A percentile compares a stretch with the other conserved stretches of the same genome.
Conservation (phyloP, 2,329 filamentous ascomycete genomes). For the Ceratocystis eucalypticola region DNA sequence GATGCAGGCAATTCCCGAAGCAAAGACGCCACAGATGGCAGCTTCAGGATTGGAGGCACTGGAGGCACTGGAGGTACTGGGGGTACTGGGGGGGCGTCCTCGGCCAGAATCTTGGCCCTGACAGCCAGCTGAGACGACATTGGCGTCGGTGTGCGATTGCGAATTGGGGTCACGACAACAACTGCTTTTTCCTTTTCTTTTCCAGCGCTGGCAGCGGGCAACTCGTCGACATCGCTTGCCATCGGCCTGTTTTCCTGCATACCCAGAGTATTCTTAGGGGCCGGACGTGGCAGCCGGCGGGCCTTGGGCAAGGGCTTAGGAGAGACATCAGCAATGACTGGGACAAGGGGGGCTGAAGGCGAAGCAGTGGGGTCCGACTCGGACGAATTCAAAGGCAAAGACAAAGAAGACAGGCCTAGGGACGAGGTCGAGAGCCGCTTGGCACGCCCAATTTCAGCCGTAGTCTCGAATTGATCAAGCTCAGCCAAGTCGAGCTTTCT, state of each 20-base stretch:
- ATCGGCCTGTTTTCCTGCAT: neutral
- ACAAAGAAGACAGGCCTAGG: no score
- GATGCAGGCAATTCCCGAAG: no score
- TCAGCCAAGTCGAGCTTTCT: neutral
- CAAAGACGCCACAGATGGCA: no score
- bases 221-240: neutral
- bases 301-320: neutral
- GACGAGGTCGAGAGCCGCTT: neutral
- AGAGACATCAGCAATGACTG: no score
- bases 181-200: neutral
- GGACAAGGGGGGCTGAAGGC: no score
- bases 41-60: no score
- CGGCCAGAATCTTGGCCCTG: neutral
- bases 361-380: no score
- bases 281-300: neutral
- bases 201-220: neutral
- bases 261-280: neutral
- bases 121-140: neutral
- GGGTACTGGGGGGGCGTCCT: no score
- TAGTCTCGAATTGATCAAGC: neutral
- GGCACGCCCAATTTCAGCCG: neutral
- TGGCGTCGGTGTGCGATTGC: neutral
- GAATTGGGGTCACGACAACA: neutral
- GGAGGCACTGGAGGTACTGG: no score
- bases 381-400: no score